Percentiles rank a stretch among this genome's conserved stretches.
phyloP scores from a whole-genome alignment of 1,139 yeast genomes.

The Arxiozyma bovina region DNA sequence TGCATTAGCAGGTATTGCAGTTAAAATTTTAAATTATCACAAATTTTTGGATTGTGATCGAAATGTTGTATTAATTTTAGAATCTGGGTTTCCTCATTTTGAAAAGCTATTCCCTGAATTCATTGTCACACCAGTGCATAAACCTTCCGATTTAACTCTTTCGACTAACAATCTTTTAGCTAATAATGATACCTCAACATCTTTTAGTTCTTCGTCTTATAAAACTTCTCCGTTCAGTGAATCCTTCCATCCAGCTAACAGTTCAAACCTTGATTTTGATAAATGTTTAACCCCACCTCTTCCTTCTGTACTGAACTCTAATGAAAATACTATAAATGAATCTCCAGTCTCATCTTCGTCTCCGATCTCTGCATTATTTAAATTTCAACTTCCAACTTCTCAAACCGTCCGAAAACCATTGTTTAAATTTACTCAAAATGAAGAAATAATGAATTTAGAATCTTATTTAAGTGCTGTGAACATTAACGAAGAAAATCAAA shows the following conservation, averaged over 20 bases:
- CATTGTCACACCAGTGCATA: slow-evolving; percentile 6
- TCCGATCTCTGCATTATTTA: slow-evolving; percentile 32
- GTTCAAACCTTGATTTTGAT: background rate
- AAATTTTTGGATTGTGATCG: slow-evolving; percentile 12
- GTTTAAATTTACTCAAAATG: slow-evolving; percentile 40
- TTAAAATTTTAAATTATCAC: slow-evolving; percentile 34
- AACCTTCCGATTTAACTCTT: background rate
- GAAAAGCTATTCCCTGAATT: slow-evolving; percentile 23
- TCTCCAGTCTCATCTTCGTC: slow-evolving; percentile 28
- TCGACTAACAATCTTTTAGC: background rate
- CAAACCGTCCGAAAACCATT: slow-evolving; percentile 17
- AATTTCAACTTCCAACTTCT: slow-evolving; percentile 32
- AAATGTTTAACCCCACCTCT: slow-evolving; percentile 4
- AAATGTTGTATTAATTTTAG: slow-evolving; percentile 29
- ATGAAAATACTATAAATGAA: slow-evolving; percentile 6
- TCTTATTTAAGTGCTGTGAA: slow-evolving; percentile 28
- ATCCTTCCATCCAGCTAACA: background rate
- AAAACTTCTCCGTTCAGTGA: background rate
- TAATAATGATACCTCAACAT: background rate
- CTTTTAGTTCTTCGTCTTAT: background rate
- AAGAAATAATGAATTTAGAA: slow-evolving; percentile 34
- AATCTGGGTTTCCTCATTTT: slow-evolving; percentile 33
- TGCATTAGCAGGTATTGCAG: slow-evolving; percentile 39
- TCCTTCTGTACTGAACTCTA: background rate
- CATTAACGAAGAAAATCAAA: slow-evolving; percentile 20